A percentile compares a stretch with the other conserved stretches of the same genome.
Evolutionary conservation across 768 basidiomycete genomes (phyloP).

Genomic region (Suillus subluteus): DNA sequence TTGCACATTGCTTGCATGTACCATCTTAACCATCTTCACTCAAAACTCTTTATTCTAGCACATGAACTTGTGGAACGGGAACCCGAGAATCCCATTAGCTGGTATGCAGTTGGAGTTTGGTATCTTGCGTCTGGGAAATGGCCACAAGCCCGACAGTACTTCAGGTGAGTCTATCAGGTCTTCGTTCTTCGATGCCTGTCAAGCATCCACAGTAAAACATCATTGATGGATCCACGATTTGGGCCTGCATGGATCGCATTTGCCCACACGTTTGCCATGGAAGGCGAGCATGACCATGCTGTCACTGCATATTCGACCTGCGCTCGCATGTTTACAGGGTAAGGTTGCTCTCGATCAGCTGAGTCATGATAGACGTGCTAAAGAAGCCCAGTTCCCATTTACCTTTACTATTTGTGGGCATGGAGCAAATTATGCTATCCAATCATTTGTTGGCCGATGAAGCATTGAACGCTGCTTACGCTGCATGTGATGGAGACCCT

Average conservation of each 20-base stretch:
- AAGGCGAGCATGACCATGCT: conserved; percentile 98
- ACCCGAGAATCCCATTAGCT: conserved; percentile 90
- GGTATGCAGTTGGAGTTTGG: conserved; percentile 99
- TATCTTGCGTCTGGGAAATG: conserved; percentile 88
- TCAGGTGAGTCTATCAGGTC: conserved; percentile 64
- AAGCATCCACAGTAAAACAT: conserved; percentile 74
- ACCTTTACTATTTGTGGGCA: conserved; percentile 93
- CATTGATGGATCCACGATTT: conserved; percentile 94
- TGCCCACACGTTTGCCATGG: conserved; percentile 94
- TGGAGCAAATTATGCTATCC: conserved; percentile 94
- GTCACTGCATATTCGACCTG: conserved; percentile 98
- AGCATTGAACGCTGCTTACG: conserved; percentile 79
- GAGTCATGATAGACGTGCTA: conserved; percentile 4
- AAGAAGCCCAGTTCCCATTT: conserved; percentile 81
- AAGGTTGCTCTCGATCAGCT: conserved; percentile 25
- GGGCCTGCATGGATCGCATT: conserved; percentile 98
- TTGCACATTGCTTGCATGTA: conserved; percentile 98
- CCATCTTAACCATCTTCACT: conserved; percentile 88
- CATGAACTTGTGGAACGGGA: conserved; percentile 95
- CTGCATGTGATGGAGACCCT: conserved; percentile 87
- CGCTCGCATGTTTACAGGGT: conserved; percentile 95
- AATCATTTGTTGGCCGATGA: conserved; percentile 85
- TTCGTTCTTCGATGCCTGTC: conserved; percentile 10
- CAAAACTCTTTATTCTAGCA: conserved; percentile 92
- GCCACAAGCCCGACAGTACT: conserved; percentile 91